Evolutionary conservation across 2,329 filamentous ascomycete genomes (phyloP).

Genomic region (Diaporthe amygdali): DNA sequence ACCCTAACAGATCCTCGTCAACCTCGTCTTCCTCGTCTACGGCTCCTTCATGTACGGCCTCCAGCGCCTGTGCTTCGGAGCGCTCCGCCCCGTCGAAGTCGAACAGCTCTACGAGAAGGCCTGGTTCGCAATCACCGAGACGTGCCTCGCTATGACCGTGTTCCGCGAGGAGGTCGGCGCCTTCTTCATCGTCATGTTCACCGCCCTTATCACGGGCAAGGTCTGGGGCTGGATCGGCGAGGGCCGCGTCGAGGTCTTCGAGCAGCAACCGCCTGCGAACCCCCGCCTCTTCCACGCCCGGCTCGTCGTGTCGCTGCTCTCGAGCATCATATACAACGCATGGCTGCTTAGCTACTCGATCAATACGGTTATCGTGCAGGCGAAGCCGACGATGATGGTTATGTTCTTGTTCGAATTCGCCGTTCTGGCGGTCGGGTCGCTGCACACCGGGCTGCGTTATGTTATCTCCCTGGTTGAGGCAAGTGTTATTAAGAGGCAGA

Average conservation of each 20-base stretch:
- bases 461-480: conserved; percentile 78
- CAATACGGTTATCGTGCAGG: conserved; percentile 82
- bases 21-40: conserved; percentile 83
- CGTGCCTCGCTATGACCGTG: conserved; percentile 96
- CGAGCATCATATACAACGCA: conserved; percentile 81
- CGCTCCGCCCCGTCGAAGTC: conserved; percentile 89
- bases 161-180: conserved; percentile 94
- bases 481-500: conserved; percentile 76
- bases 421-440: conserved; percentile 79
- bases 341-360: conserved; percentile 83
- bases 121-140: conserved; percentile 98
- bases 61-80: conserved; percentile 89
- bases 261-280: conserved; percentile 92
- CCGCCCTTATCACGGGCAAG: conserved; percentile 88
- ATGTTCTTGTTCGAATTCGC: conserved; percentile 99
- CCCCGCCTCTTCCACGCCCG: conserved; percentile 86
- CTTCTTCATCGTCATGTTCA: conserved; percentile 97
- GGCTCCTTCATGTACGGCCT: conserved; percentile 83
- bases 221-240: conserved; percentile 99
- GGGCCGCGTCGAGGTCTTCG: conserved; percentile 89
- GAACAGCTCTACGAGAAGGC: conserved; percentile 97
- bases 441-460: conserved; percentile 82
- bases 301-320: conserved; percentile 75
- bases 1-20: conserved; percentile 78
- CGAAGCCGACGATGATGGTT: conserved; percentile 98